phyloP scores from a whole-genome alignment of 805 yeast species.

The Pichia pseudocactophila region DNA sequence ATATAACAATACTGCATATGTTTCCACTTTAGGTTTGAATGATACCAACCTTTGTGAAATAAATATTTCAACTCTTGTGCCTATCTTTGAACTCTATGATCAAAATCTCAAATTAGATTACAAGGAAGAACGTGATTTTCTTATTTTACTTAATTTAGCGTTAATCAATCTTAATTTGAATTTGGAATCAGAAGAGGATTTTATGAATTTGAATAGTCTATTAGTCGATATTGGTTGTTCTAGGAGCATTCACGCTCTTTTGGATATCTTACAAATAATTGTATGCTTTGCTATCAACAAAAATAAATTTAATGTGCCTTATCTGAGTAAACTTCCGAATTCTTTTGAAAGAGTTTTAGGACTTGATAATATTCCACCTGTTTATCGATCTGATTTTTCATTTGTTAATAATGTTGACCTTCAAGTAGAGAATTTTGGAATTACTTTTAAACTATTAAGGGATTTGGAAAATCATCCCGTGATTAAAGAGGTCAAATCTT shows the following conservation, averaged over 20 bases:
- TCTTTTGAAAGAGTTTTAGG: constrained; percentile 15
- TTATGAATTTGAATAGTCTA: constrained; percentile 15
- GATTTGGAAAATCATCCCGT: constrained; percentile 13
- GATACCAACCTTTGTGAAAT: constrained; percentile 10
- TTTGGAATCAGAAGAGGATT: constrained; percentile 15
- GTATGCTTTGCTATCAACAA: constrained; percentile 16
- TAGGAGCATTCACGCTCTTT: constrained; percentile 27
- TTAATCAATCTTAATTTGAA: constrained; percentile 16
- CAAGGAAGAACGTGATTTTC: constrained; percentile 15
- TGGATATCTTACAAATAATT: constrained; percentile 22
- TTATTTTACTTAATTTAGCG: constrained; percentile 16
- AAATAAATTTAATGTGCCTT: constrained; percentile 5
- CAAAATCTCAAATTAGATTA: constrained; percentile 24
- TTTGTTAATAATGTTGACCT: constrained; percentile 18
- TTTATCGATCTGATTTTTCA: constrained; percentile 20
- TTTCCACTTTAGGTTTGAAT: constrained; percentile 15
- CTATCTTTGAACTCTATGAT: constrained; percentile 26
- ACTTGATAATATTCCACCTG: constrained; percentile 24
- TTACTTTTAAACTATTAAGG: constrained; percentile 8
- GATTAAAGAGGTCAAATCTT: constrained; percentile 6
- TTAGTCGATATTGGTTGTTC: constrained; percentile 28
- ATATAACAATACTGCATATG: constrained; percentile 5
- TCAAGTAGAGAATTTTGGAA: constrained; percentile 10
- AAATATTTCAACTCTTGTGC: constrained; percentile 15
- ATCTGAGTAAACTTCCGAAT: constrained; percentile 11